Evolutionary conservation across 345 rosid genomes (phyloP).

Genomic region (Cardamine chenopodiifolia): DNA sequence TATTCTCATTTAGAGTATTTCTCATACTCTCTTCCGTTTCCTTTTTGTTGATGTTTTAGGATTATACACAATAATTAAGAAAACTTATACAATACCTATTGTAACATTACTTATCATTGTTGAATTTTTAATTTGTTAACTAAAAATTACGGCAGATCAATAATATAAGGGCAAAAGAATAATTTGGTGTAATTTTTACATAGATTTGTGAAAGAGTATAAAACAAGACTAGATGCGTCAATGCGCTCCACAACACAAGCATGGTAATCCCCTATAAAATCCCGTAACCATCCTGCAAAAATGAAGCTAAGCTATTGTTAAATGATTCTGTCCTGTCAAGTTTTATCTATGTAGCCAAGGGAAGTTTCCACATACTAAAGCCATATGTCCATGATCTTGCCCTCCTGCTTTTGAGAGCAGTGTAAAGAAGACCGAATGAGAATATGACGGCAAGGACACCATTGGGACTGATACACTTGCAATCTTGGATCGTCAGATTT

Average conservation of each 20-base stretch:
- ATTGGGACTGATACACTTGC: slow-evolving; percentile 59
- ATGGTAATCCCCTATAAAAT: slow-evolving; percentile 46
- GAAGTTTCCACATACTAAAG: slow-evolving; percentile 51
- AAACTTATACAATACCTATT: no score
- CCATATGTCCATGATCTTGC: slow-evolving; percentile 80
- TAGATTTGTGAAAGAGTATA: no score
- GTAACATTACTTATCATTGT: no score
- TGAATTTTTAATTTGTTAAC: no score
- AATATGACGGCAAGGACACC: slow-evolving; percentile 73
- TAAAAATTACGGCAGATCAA: no score
- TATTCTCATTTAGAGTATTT: background rate
- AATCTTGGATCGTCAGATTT: slow-evolving; percentile 48
- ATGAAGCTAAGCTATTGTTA: slow-evolving; percentile 24
- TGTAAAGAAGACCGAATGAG: slow-evolving; percentile 64
- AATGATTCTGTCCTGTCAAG: slow-evolving; percentile 1
- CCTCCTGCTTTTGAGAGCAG: slow-evolving; percentile 71
- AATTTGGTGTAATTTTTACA: no score
- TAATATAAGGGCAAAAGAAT: no score
- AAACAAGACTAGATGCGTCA: no score
- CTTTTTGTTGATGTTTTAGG: no score
- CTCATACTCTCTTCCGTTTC: no score
- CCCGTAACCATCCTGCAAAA: slow-evolving; percentile 58
- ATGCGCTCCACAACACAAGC: no score
- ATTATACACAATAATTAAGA: no score
- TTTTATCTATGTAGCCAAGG: background rate